phyloP scores from a whole-genome alignment of 1,284 basidiomycete genomes.

The Ceratobasidium papillatum region DNA sequence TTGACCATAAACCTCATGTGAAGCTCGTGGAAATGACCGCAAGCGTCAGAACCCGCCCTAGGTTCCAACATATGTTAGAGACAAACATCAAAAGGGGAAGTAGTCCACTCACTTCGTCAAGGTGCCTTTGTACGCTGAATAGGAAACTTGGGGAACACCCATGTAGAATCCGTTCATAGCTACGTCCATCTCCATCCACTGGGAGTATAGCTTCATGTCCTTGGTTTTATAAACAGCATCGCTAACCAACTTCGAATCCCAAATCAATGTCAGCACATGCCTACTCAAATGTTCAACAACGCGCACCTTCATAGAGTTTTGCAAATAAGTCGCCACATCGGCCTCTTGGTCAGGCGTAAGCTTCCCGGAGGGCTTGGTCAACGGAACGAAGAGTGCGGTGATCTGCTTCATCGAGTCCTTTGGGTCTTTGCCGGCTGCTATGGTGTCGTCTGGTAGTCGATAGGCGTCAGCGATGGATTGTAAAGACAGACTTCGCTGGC shows the following conservation, averaged over 20 bases:
- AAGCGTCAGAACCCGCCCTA: slow-evolving; percentile 2
- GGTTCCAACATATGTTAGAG: neutral
- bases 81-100: neutral
- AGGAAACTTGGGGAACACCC: neutral
- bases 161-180: slow-evolving; percentile 2
- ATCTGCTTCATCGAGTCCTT: neutral
- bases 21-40: slow-evolving; percentile 1
- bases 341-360: slow-evolving; percentile 6
- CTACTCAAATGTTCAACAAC: neutral
- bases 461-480: no score
- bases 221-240: slow-evolving; percentile 2
- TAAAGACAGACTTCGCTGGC: neutral
- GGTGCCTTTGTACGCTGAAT: neutral
- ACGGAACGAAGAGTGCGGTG: no score
- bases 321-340: neutral
- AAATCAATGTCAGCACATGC: neutral
- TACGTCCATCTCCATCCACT: slow-evolving; percentile 3
- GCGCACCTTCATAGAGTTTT: neutral
- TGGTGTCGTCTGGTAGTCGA: no score
- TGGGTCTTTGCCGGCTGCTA: neutral
- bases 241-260: neutral
- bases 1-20: slow-evolving; percentile 28
- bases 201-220: slow-evolving; percentile 1
- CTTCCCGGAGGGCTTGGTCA: neutral
- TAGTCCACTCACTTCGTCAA: neutral